Evolutionary conservation across 768 basidiomycete genomes (phyloP).

Genomic region (Favolaschia claudopus): DNA sequence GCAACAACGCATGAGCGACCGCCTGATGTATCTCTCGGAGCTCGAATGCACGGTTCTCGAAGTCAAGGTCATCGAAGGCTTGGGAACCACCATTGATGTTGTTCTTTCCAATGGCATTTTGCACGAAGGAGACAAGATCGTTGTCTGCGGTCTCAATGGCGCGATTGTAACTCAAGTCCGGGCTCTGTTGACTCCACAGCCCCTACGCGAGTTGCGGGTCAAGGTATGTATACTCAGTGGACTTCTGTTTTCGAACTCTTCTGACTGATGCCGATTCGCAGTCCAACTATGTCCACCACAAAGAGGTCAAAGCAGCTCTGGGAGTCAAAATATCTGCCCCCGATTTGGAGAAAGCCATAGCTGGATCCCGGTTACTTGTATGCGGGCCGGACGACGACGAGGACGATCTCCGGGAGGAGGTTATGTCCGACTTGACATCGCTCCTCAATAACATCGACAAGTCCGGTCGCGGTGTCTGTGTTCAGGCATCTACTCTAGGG

Average conservation of each 20-base stretch:
- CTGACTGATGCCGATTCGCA: constrained; percentile 43
- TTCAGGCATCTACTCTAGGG: constrained; percentile 96
- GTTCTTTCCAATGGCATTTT: constrained; percentile 94
- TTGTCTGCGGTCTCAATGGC: constrained; percentile 96
- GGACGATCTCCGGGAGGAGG: constrained; percentile 91
- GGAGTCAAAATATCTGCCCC: constrained; percentile 96
- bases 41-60: constrained; percentile 98
- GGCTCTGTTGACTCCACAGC: constrained; percentile 95
- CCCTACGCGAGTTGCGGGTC: constrained; percentile 92
- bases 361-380: constrained; percentile 93
- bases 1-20: constrained; percentile 96
- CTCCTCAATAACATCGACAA: constrained; percentile 92
- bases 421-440: constrained; percentile 94
- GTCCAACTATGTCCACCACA: constrained; percentile 97
- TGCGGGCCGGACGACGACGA: constrained; percentile 96
- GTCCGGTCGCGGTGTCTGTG: constrained; percentile 95
- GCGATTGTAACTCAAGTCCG: constrained; percentile 96
- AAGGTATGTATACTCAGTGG: constrained; percentile 65
- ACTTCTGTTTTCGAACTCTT: constrained; percentile 13
- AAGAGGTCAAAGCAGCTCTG: constrained; percentile 94
- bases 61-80: constrained; percentile 97
- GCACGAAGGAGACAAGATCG: constrained; percentile 91
- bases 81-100: constrained; percentile 98
- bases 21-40: constrained; percentile 97
- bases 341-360: constrained; percentile 97